Conservation (phyloP, 2,329 filamentous ascomycete genomes). For the Aspergillus terreus region DNA sequence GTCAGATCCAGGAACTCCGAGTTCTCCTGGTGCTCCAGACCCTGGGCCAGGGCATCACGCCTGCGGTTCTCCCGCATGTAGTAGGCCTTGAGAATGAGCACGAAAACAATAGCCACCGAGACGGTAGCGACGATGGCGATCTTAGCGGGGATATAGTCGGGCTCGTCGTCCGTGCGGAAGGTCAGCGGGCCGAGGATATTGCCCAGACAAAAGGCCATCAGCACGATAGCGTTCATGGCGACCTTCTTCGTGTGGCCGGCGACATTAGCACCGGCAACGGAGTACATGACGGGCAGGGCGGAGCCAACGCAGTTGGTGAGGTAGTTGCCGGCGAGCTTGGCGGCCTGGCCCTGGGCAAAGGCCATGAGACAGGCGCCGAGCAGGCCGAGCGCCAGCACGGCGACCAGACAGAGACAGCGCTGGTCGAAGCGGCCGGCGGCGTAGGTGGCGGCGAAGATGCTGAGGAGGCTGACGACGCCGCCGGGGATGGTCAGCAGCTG, state of each 20-base stretch:
- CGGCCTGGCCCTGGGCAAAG: constrained; percentile 32
- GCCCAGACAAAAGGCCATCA: constrained; percentile 41
- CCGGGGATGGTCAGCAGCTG: constrained; percentile 43
- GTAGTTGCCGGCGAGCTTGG: constrained; percentile 41
- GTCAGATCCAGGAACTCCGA: constrained; percentile 31
- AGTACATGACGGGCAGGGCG: constrained; percentile 38
- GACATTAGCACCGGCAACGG: constrained; percentile 42
- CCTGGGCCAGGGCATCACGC: constrained; percentile 18
- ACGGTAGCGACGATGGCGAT: constrained; percentile 36
- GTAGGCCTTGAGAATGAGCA: constrained; percentile 18
- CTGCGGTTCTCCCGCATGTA: constrained; percentile 31
- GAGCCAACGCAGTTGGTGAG: constrained; percentile 39
- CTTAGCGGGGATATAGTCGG: constrained; percentile 39
- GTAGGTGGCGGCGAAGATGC: constrained; percentile 35
- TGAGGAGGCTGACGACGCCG: constrained; percentile 39
- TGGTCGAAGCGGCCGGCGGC: constrained; percentile 36
- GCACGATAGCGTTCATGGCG: constrained; percentile 45
- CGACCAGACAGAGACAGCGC: constrained; percentile 38
- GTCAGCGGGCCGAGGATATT: constrained; percentile 46
- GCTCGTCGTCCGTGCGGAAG: constrained; percentile 41
- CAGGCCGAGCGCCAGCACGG: constrained; percentile 37
- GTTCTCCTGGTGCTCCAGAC: constrained; percentile 19
- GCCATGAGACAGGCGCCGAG: constrained; percentile 43
- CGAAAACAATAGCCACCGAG: constrained; percentile 25
- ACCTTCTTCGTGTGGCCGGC: constrained; percentile 51